These are phyloP conservation scores for Phytophthora litchii DNA, from an alignment of 352 stramenopile species.

Conservation along the genomic window DNA sequence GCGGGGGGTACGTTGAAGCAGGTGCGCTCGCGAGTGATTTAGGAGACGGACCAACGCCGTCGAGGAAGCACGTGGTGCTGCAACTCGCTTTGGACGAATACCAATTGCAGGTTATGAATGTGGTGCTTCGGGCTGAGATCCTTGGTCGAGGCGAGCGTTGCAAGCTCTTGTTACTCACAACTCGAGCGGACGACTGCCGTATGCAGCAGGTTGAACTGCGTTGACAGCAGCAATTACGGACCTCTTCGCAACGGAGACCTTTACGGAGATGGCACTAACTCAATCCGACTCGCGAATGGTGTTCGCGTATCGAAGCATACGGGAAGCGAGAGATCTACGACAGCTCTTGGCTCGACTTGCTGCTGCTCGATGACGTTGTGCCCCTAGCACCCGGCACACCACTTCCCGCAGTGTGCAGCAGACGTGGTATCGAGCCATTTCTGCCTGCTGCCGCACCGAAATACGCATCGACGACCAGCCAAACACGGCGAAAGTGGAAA, in stretches of 20 bases:
- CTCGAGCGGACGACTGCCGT: slow-evolving; percentile 26
- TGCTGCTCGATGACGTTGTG: slow-evolving; percentile 19
- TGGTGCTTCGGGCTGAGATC: no score
- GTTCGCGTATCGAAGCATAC: neutral
- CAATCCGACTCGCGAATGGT: neutral
- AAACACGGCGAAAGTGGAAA: neutral
- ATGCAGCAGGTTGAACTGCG: slow-evolving; percentile 15
- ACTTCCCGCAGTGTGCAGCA: slow-evolving; percentile 34
- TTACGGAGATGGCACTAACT: slow-evolving; percentile 8
- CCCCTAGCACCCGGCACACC: slow-evolving; percentile 25
- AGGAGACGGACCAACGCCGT: slow-evolving; percentile 1
- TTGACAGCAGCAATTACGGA: slow-evolving; percentile 2
- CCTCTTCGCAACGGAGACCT: slow-evolving; percentile 7
- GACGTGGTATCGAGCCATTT: slow-evolving; percentile 31
- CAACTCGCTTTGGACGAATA: neutral
- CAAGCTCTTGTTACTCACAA: slow-evolving; percentile 18
- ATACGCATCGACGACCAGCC: slow-evolving; percentile 5
- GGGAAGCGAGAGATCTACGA: slow-evolving; percentile 7
- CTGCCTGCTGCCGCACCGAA: slow-evolving; percentile 27
- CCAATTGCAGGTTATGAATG: neutral
- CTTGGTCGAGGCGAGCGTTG: no score
- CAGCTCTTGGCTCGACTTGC: slow-evolving; percentile 5
- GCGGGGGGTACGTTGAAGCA: slow-evolving; percentile 25
- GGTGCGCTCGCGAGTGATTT: slow-evolving; percentile 18
- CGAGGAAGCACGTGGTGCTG: neutral